Evolutionary conservation across 2,329 filamentous ascomycete species (phyloP).

Genomic region (Geosmithia putterillii): DNA sequence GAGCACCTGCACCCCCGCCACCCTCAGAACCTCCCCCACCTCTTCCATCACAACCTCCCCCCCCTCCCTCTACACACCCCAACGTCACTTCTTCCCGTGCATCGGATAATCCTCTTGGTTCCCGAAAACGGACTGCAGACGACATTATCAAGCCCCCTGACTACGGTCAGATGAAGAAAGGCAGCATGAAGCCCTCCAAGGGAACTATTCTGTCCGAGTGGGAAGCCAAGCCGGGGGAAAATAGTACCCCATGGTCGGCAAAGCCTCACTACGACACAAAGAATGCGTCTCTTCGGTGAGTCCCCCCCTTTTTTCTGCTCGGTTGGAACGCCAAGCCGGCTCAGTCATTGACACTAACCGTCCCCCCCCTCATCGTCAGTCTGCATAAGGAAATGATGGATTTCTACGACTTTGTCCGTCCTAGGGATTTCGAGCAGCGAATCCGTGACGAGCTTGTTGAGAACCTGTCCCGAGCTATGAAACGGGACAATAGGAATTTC

Average conservation of each 20-base stretch:
- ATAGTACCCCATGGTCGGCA: slow-evolving; percentile 50
- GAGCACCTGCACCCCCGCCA: slow-evolving; percentile 5
- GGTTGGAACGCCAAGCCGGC: background rate
- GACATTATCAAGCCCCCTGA: slow-evolving; percentile 51
- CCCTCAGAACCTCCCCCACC: slow-evolving; percentile 8
- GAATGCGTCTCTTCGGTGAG: slow-evolving; percentile 46
- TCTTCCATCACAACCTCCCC: slow-evolving; percentile 9
- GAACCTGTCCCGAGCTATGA: slow-evolving; percentile 51
- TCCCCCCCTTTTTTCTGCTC: background rate
- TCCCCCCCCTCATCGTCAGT: slow-evolving; percentile 24
- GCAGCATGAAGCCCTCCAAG: slow-evolving; percentile 32
- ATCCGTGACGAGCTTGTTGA: slow-evolving; percentile 63
- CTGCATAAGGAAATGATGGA: slow-evolving; percentile 84
- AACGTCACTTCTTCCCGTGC: slow-evolving; percentile 1
- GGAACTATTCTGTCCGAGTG: slow-evolving; percentile 45
- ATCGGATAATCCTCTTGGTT: slow-evolving; percentile 36
- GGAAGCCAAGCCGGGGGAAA: slow-evolving; percentile 27
- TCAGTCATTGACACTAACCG: background rate
- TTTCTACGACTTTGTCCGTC: slow-evolving; percentile 77
- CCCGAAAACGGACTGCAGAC: slow-evolving; percentile 62
- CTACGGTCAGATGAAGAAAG: slow-evolving; percentile 39
- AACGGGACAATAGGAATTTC: slow-evolving; percentile 33
- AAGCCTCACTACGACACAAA: slow-evolving; percentile 39
- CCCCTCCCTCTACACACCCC: slow-evolving; percentile 7
- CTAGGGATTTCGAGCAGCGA: slow-evolving; percentile 61